phyloP scores from a whole-genome alignment of 2,329 filamentous ascomycete species.

The Cladosporium phlei region DNA sequence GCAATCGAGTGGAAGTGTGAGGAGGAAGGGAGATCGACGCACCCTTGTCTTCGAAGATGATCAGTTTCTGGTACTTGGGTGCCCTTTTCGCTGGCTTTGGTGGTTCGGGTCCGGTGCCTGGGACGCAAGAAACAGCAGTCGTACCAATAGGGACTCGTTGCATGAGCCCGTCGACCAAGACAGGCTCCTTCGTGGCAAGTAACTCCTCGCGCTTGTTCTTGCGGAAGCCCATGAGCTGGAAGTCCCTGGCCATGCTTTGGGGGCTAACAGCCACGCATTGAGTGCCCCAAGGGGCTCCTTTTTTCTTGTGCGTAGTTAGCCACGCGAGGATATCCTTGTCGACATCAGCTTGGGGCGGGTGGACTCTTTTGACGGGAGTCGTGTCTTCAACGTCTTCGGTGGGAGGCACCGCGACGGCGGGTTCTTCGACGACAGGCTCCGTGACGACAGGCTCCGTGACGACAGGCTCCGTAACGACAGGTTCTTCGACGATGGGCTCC shows the following conservation, averaged over 20 bases:
- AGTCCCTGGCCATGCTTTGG: slow-evolving; percentile 10
- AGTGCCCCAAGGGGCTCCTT: background rate
- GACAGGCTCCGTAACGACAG: no score
- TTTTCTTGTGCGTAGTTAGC: background rate
- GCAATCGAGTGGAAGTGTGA: background rate
- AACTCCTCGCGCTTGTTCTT: background rate
- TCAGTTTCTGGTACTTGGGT: background rate
- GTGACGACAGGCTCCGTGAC: no score
- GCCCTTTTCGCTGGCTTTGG: slow-evolving; percentile 10
- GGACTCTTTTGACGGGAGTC: no score
- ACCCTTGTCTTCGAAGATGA: slow-evolving; percentile 24
- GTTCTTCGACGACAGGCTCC: no score
- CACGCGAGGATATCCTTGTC: background rate
- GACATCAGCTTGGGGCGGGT: background rate
- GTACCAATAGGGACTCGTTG: background rate
- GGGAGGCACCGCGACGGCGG: no score
- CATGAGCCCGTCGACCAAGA: background rate
- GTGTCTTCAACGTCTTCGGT: no score
- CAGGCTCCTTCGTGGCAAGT: background rate
- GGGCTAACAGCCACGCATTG: background rate
- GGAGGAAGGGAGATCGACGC: slow-evolving; percentile 27
- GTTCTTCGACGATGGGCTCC: no score
- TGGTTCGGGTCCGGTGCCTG: background rate
- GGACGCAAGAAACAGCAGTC: background rate
- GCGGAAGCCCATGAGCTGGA: slow-evolving; percentile 11